Base-by-base conservation (phyloP, 371 early-diverging fungal genomes). In the Apophysomyces variabilis region DNA sequence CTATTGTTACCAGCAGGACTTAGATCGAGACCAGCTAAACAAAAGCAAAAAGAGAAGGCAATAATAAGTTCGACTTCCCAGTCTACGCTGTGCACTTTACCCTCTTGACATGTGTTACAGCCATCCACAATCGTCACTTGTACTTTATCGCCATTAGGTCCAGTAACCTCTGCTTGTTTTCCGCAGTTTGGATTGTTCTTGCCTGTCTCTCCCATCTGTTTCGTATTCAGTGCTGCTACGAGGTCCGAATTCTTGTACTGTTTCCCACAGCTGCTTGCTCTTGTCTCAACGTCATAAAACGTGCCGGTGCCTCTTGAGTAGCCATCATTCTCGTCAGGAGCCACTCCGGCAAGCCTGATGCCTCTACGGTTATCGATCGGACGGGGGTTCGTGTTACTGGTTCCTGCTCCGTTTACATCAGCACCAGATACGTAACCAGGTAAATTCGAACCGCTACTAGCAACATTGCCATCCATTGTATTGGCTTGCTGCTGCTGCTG, bases 111-210 rank as follows among this genome's bases (percentile, higher is more conserved):
- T 8, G 76, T 72, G 16, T 71, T 70, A 66, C 88, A 87, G 6
- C 69, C 73, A 63, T 86, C 88, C 11, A 82, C 73, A 46, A 85
- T 63, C 4, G 44, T 74, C 7, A 75, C 86, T 26, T 66, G 65
- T 16, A 85, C 71, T 1, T 60, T 61, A 8, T 66, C 65, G 6
- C 82, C 83, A 56, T 64, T 75, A 11, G 84, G 81, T 16, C 85
- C 85, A 11, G 61, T 65, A 0, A 85, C 62, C 43, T 65, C 76
- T 4, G 83, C 73, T 6, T 62, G 32, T 63, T 83, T 79, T 18
- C 82, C 83, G 66, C 89, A 89, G 9, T 81, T 70, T 4, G 70
- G 57, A 14, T 85, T 85, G 4, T 61, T 60, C 11, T 47, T 50
- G 1, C 62, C 38, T 46, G 43, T 54, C 5, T 60, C 60, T 58